phyloP scores from a whole-genome alignment of 2,329 filamentous ascomycete species.

The Furcasterigmium furcatum region DNA sequence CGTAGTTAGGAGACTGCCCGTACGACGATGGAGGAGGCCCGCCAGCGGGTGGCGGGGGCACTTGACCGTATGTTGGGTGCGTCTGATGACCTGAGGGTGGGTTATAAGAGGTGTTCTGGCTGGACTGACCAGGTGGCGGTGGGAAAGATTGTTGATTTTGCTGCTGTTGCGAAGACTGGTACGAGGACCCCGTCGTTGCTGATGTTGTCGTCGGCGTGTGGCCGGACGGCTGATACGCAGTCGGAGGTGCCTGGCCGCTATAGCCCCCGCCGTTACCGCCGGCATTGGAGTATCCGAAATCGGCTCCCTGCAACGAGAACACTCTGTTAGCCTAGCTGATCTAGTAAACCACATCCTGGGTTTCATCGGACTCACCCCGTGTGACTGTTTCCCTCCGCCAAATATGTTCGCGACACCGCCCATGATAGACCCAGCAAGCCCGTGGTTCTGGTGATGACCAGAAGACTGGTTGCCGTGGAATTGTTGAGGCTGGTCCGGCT shows the following conservation, averaged over 20 bases:
- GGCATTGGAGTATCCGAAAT: conserved; percentile 61
- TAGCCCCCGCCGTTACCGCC: conserved; percentile 51
- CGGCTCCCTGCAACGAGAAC: conserved; percentile 38
- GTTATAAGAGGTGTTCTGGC: neutral
- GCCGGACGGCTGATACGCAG: conserved; percentile 48
- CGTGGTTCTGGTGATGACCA: conserved; percentile 33
- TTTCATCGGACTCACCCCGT: conserved; percentile 28
- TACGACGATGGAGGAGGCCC: conserved; percentile 8
- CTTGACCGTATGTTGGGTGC: conserved; percentile 17
- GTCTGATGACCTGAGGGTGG: conserved; percentile 10
- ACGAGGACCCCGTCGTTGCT: conserved; percentile 24
- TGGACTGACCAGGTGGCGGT: conserved; percentile 12
- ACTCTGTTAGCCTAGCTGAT: conserved; percentile 13
- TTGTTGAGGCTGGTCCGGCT: conserved; percentile 42
- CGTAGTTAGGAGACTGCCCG: conserved; percentile 12
- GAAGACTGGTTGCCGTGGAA: conserved; percentile 39
- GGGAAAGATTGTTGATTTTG: conserved; percentile 14
- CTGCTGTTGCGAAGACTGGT: conserved; percentile 19
- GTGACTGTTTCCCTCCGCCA: conserved; percentile 41
- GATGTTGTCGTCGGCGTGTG: conserved; percentile 15
- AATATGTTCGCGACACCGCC: conserved; percentile 52
- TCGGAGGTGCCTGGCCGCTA: conserved; percentile 59
- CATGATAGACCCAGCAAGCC: conserved; percentile 51
- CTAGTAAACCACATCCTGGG: neutral
- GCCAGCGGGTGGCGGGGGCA: conserved; percentile 9